A percentile compares a stretch with the other conserved stretches of the same genome.
Conservation (phyloP, 805 yeast genomes). For the Pichia nanzhaoensis region DNA sequence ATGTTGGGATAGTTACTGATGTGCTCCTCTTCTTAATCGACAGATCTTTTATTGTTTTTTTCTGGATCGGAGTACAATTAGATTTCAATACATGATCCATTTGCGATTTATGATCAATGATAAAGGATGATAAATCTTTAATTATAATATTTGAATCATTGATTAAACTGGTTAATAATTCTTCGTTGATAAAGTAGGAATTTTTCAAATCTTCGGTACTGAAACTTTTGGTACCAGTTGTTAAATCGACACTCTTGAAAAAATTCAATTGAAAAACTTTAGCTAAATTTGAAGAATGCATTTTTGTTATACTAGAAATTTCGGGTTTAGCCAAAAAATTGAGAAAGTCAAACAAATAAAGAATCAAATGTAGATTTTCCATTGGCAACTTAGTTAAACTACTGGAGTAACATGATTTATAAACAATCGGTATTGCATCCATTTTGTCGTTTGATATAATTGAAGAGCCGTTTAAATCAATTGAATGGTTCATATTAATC, state of each 20-base stretch:
- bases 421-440: not conserved
- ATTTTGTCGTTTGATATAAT: not conserved
- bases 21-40: slow-evolving; percentile 5
- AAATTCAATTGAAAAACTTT: slow-evolving; percentile 34
- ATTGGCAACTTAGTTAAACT: slow-evolving; percentile 20
- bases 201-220: slow-evolving; percentile 11
- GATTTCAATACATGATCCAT: slow-evolving; percentile 4
- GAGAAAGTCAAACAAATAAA: slow-evolving; percentile 26
- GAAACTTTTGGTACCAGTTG: slow-evolving; percentile 13
- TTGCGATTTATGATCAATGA: slow-evolving; percentile 1
- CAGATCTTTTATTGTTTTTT: not conserved
- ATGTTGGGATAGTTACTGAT: not conserved
- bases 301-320: slow-evolving; percentile 27
- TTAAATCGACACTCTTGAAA: slow-evolving; percentile 29
- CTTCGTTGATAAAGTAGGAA: slow-evolving; percentile 8
- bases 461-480: not conserved
- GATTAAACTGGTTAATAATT: slow-evolving; percentile 5
- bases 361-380: slow-evolving; percentile 27
- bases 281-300: slow-evolving; percentile 32
- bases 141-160: slow-evolving; percentile 2
- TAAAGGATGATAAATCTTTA: slow-evolving; percentile 3
- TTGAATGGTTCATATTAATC: slow-evolving; percentile 5
- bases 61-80: no score
- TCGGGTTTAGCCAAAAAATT: slow-evolving; percentile 20
- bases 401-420: slow-evolving; percentile 4